Evolutionary conservation across 768 basidiomycete species (phyloP).

Genomic region (Mycena olivaceomarginata): DNA sequence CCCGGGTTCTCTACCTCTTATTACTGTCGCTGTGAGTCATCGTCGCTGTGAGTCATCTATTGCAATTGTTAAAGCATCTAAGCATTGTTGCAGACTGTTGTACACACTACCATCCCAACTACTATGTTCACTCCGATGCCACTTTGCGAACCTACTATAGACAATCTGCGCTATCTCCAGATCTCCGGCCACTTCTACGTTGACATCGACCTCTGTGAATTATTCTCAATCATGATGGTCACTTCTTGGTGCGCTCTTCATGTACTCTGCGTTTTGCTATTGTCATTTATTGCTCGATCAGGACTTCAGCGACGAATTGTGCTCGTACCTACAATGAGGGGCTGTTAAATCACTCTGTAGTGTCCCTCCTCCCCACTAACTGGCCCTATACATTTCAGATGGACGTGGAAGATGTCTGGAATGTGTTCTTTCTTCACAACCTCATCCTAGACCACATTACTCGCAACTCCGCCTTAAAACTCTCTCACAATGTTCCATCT

Average conservation of each 20-base stretch:
- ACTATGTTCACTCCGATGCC: background rate
- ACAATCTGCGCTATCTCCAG: background rate
- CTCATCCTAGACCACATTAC: conserved; percentile 4
- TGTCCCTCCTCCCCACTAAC: background rate
- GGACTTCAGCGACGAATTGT: conserved; percentile 21
- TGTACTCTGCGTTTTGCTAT: background rate
- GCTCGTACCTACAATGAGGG: conserved; percentile 13
- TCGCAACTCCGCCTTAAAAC: background rate
- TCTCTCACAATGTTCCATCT: background rate
- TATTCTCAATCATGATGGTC: conserved; percentile 31
- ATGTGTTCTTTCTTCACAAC: background rate
- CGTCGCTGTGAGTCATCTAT: too few species aligned
- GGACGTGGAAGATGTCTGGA: conserved; percentile 27
- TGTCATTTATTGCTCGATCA: background rate
- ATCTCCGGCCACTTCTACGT: conserved; percentile 25
- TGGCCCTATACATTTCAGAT: background rate
- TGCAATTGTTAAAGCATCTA: too few species aligned
- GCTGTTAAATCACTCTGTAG: background rate
- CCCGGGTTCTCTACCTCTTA: conserved; percentile 12
- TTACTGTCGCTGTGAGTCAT: conserved; percentile 33
- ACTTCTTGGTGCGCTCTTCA: conserved; percentile 18
- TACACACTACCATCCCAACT: too few species aligned
- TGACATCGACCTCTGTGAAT: conserved; percentile 16
- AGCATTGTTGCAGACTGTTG: too few species aligned
- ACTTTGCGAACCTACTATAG: conserved; percentile 17